phyloP scores from a whole-genome alignment of 2,329 filamentous ascomycete genomes.

The Diplodia seriata region DNA sequence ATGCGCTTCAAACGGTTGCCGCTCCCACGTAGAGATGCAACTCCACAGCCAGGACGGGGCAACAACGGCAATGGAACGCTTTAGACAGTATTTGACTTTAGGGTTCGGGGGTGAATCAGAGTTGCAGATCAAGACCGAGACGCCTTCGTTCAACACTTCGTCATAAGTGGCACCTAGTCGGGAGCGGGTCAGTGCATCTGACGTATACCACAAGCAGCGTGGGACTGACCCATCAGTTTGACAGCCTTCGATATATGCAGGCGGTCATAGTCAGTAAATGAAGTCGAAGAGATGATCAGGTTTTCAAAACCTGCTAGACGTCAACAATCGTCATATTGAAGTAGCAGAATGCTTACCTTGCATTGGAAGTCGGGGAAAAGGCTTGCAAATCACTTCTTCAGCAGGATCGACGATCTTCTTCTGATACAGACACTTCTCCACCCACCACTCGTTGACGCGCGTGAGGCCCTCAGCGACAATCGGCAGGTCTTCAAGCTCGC shows the following conservation, averaged over 20 bases:
- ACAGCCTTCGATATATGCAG: conserved; percentile 82
- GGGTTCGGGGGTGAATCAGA: conserved; percentile 65
- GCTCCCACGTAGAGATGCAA: conserved; percentile 46
- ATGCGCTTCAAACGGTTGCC: conserved; percentile 30
- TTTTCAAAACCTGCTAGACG: conserved; percentile 63
- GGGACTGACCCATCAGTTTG: conserved; percentile 67
- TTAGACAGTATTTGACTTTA: conserved; percentile 78
- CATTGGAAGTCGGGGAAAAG: conserved; percentile 58
- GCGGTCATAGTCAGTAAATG: conserved; percentile 83
- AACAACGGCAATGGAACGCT: conserved; percentile 82
- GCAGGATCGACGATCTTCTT: conserved; percentile 74
- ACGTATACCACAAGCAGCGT: conserved; percentile 24
- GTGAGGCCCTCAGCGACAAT: conserved; percentile 44
- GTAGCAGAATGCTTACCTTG: conserved; percentile 1
- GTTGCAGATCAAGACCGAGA: conserved; percentile 80
- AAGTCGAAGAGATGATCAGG: conserved; percentile 80
- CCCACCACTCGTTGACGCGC: conserved; percentile 86
- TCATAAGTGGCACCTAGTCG: conserved; percentile 76
- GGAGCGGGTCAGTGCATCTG: conserved; percentile 6
- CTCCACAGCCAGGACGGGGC: conserved; percentile 83
- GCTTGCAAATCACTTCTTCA: conserved; percentile 75
- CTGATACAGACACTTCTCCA: conserved; percentile 84
- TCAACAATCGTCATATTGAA: conserved; percentile 36
- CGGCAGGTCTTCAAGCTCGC: conserved; percentile 45
- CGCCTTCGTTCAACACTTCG: conserved; percentile 73